Percentiles rank a stretch among this genome's conserved stretches.
Evolutionary conservation across 129 eudicot genomes (phyloP).

Genomic region (Tanacetum coccineum): DNA sequence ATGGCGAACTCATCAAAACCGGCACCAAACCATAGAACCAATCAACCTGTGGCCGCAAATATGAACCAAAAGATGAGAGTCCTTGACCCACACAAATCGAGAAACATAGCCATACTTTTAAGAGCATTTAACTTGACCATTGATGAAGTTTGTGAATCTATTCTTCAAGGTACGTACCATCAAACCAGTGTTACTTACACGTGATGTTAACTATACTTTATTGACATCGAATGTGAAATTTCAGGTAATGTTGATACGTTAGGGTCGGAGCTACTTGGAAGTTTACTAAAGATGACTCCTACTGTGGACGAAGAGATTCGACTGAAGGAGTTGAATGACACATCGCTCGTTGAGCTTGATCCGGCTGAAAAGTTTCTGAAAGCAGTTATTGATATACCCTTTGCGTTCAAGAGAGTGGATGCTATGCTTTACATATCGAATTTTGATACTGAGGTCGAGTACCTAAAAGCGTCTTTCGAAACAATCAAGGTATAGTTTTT

Average conservation of each 20-base stretch:
- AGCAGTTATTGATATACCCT: constrained; percentile 66
- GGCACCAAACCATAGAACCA: constrained; percentile 27
- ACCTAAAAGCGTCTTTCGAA: constrained; percentile 65
- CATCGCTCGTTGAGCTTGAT: constrained; percentile 33
- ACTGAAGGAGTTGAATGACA: constrained; percentile 47
- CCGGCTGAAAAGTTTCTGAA: constrained; percentile 73
- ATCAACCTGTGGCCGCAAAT: constrained; percentile 20
- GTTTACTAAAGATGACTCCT: constrained; percentile 78
- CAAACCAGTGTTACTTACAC: background rate
- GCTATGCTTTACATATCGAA: constrained; percentile 79
- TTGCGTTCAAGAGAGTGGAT: constrained; percentile 72
- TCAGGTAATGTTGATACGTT: constrained; percentile 70
- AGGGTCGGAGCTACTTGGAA: constrained; percentile 69
- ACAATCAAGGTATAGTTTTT: constrained; percentile 53
- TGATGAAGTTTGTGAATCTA: constrained; percentile 75
- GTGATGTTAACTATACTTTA: background rate
- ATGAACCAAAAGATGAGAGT: constrained; percentile 41
- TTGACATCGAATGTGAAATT: background rate
- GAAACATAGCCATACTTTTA: constrained; percentile 67
- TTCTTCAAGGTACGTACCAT: constrained; percentile 61
- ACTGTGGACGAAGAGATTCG: constrained; percentile 63
- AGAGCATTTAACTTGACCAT: constrained; percentile 65
- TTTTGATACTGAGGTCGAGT: constrained; percentile 66
- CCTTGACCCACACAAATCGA: constrained; percentile 75
- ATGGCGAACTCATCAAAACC: constrained; percentile 38